A percentile compares a stretch with the other conserved stretches of the same genome.
These are phyloP conservation scores for Cryptococcus depauperatus DNA, from an alignment of 1,284 basidiomycete species.

Conservation along the genomic window DNA sequence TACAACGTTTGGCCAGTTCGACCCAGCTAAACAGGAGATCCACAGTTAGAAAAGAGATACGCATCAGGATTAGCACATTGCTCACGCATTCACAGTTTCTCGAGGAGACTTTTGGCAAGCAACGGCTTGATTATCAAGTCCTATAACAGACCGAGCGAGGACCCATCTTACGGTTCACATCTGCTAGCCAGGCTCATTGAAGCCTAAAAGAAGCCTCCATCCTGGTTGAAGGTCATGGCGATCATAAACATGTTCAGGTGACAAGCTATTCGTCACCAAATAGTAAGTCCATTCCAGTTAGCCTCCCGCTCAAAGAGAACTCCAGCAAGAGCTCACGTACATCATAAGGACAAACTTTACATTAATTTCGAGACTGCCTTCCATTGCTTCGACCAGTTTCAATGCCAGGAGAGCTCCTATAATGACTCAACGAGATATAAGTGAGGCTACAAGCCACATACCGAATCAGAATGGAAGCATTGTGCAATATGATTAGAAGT, in stretches of 20 bases:
- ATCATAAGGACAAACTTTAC: slow-evolving; percentile 43
- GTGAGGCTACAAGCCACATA: slow-evolving; percentile 10
- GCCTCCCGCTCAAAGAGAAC: too few relatives aligned
- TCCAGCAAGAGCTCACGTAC: slow-evolving; percentile 21
- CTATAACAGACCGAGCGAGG: too few relatives aligned
- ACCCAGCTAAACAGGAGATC: slow-evolving; percentile 23
- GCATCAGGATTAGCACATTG: slow-evolving; percentile 1
- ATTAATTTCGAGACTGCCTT: slow-evolving; percentile 22
- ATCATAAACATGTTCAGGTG: slow-evolving; percentile 30
- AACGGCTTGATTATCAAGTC: slow-evolving; percentile 28
- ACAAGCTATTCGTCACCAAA: slow-evolving; percentile 24
- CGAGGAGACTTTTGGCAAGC: slow-evolving; percentile 16
- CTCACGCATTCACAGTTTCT: slow-evolving; percentile 28
- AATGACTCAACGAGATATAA: background rate
- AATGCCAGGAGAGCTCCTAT: slow-evolving; percentile 38
- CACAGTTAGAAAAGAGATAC: too few relatives aligned
- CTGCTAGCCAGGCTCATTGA: slow-evolving; percentile 41
- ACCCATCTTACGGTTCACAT: too few relatives aligned
- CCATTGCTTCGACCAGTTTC: slow-evolving; percentile 44
- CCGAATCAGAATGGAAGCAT: slow-evolving; percentile 35
- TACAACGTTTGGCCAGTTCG: slow-evolving; percentile 23
- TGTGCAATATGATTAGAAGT: slow-evolving; percentile 34
- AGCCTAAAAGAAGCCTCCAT: slow-evolving; percentile 30
- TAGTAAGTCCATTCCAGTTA: background rate
- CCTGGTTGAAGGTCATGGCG: slow-evolving; percentile 22